Evolutionary conservation across 305 asterid genomes (phyloP).

Genomic region (Withania somnifera): DNA sequence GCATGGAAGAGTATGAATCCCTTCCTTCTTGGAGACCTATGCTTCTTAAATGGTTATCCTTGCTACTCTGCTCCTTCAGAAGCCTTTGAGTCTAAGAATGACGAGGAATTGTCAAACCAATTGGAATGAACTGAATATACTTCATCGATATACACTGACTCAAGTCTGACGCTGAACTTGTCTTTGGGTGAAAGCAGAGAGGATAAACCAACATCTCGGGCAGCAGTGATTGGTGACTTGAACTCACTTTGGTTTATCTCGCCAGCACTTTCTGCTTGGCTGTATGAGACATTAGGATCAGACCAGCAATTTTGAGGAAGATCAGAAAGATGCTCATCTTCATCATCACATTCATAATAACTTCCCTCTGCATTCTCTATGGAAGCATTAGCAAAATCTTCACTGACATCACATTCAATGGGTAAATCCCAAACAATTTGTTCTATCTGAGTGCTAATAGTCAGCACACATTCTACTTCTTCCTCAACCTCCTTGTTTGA

Average conservation of each 20-base stretch:
- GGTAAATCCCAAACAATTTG: conserved; percentile 47
- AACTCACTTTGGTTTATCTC: conserved; percentile 29
- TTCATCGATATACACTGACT: conserved; percentile 15
- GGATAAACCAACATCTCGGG: conserved; percentile 12
- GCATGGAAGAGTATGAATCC: conserved; percentile 5
- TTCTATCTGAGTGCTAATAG: conserved; percentile 69
- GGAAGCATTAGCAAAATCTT: conserved; percentile 54
- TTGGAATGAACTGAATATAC: conserved; percentile 11
- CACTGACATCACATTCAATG: conserved; percentile 43
- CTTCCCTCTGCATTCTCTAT: conserved; percentile 39
- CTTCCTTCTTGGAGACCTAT: conserved; percentile 8
- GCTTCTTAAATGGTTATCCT: conserved; percentile 5
- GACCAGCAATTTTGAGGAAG: conserved; percentile 11
- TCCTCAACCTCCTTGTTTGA: conserved; percentile 35
- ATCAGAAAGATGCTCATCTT: conserved; percentile 19
- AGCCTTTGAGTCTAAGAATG: conserved; percentile 19
- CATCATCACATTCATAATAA: conserved; percentile 19
- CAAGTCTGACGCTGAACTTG: conserved; percentile 14
- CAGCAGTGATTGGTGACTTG: conserved; percentile 17
- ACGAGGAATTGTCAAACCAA: conserved; percentile 6
- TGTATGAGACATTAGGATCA: conserved; percentile 15
- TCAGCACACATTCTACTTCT: conserved; percentile 53
- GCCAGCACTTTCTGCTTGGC: conserved; percentile 45
- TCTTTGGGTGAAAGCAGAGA: conserved; percentile 16
- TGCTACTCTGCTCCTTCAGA: conserved; percentile 6